A percentile compares a stretch with the other conserved stretches of the same genome.
These are phyloP conservation scores for Blastobotrys malaysiensis DNA, from an alignment of 1,139 yeast species.

Conservation along the genomic window DNA sequence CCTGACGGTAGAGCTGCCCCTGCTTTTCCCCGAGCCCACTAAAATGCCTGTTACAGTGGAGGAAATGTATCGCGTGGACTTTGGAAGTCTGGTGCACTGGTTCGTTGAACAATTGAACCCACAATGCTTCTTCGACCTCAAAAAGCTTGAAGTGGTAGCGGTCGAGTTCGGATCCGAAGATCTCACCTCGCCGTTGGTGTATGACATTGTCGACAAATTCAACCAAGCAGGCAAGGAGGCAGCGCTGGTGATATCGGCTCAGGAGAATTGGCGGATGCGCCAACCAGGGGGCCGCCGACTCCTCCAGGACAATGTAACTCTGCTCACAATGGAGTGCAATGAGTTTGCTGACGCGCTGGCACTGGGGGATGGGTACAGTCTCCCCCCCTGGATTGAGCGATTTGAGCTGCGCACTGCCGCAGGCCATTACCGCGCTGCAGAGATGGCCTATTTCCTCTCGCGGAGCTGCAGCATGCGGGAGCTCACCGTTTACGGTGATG, in stretches of 20 bases:
- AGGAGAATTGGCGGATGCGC: slow-evolving; percentile 8
- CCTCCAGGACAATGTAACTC: background rate
- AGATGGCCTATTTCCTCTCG: slow-evolving; percentile 3
- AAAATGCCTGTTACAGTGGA: slow-evolving; percentile 3
- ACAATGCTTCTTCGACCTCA: slow-evolving; percentile 7
- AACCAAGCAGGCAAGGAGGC: background rate
- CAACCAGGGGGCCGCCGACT: slow-evolving; percentile 1
- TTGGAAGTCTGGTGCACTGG: slow-evolving; percentile 10
- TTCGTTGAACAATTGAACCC: slow-evolving; percentile 10
- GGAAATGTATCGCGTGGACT: slow-evolving; percentile 9
- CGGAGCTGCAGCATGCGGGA: background rate
- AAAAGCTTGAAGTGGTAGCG: slow-evolving; percentile 5
- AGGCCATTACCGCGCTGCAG: slow-evolving; percentile 3
- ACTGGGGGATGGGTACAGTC: background rate
- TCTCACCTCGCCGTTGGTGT: slow-evolving; percentile 5
- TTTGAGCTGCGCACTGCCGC: slow-evolving; percentile 5
- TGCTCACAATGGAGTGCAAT: slow-evolving; percentile 8
- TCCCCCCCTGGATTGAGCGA: slow-evolving; percentile 5
- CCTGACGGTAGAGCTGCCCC: slow-evolving; percentile 7
- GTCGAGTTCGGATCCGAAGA: slow-evolving; percentile 6
- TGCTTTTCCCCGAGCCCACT: slow-evolving; percentile 8
- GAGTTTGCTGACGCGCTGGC: slow-evolving; percentile 6
- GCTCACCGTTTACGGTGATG: slow-evolving; percentile 6
- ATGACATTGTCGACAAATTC: slow-evolving; percentile 5
- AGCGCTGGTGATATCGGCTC: slow-evolving; percentile 5